phyloP scores from a whole-genome alignment of 257 asterid genomes.

The Paulownia fortunei region DNA sequence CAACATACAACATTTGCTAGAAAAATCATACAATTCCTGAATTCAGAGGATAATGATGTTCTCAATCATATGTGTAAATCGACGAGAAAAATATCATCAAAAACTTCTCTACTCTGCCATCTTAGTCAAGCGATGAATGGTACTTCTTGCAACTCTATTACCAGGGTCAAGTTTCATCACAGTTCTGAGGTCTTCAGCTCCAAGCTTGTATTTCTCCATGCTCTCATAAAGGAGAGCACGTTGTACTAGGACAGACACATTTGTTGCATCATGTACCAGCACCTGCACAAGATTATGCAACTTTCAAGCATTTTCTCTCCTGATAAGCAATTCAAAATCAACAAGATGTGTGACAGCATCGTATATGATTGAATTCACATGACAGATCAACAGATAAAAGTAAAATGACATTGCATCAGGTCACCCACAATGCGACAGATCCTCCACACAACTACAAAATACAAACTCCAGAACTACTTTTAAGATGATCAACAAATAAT shows the following conservation, averaged over 20 bases:
- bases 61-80: neutral
- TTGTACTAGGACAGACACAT: constrained; percentile 76
- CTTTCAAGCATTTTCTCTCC: constrained; percentile 21
- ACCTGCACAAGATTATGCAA: constrained; percentile 54
- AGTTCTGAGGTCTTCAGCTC: constrained; percentile 93
- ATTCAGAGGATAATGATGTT: neutral
- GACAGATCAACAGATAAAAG: neutral
- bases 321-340: constrained; percentile 13
- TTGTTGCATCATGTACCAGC: constrained; percentile 58
- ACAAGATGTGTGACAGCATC: neutral
- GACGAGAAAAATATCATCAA: neutral
- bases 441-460: neutral
- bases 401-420: neutral
- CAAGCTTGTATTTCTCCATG: constrained; percentile 96
- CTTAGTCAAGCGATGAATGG: constrained; percentile 79
- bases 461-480: neutral
- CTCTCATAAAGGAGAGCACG: constrained; percentile 92
- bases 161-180: constrained; percentile 89
- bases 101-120: constrained; percentile 68
- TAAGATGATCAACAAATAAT: neutral
- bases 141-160: constrained; percentile 86
- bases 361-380: neutral
- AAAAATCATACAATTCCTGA: neutral
- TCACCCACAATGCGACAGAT: too few species aligned
- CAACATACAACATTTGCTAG: neutral